A percentile compares a stretch with the other conserved stretches of the same genome.
These are phyloP conservation scores for Emergomyces pasteurianus DNA, from an alignment of 2,329 filamentous ascomycete species.

Conservation along the genomic window DNA sequence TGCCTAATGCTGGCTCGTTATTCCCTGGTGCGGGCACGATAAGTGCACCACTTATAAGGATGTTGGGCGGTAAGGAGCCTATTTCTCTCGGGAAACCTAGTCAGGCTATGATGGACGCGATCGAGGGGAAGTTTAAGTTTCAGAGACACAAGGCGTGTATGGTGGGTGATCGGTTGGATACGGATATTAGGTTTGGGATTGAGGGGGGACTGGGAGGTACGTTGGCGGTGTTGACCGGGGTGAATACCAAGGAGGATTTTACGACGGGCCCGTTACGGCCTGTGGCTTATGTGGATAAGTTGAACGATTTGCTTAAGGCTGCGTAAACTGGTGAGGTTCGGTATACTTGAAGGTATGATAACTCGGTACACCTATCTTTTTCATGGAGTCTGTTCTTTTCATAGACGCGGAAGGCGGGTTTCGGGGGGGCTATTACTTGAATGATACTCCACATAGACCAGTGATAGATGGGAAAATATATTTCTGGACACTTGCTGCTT, in stretches of 20 bases:
- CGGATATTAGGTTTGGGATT: conserved; percentile 90
- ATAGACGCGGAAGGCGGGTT: neutral
- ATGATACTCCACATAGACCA: neutral
- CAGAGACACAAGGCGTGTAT: conserved; percentile 80
- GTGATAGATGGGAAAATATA: neutral
- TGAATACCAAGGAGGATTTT: conserved; percentile 68
- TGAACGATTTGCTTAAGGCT: conserved; percentile 56
- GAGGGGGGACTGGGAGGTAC: conserved; percentile 86
- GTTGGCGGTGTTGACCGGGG: conserved; percentile 79
- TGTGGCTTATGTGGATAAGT: conserved; percentile 67
- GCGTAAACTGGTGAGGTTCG: neutral
- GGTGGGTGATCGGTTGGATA: conserved; percentile 88
- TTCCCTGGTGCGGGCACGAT: conserved; percentile 88
- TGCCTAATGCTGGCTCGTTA: conserved; percentile 68
- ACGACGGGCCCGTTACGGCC: conserved; percentile 66
- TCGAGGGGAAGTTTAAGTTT: conserved; percentile 90
- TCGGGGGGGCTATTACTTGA: neutral
- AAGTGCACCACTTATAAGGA: conserved; percentile 63
- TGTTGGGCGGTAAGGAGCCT: conserved; percentile 54
- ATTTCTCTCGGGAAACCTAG: conserved; percentile 83
- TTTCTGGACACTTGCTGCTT: neutral
- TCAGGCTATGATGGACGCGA: conserved; percentile 98
- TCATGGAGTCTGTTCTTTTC: neutral
- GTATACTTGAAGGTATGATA: neutral
- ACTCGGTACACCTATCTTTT: neutral